Percentiles rank a stretch among this genome's conserved stretches.
Conservation (phyloP, 495 filamentous ascomycete genomes). For the Aspergillus asperescens region DNA sequence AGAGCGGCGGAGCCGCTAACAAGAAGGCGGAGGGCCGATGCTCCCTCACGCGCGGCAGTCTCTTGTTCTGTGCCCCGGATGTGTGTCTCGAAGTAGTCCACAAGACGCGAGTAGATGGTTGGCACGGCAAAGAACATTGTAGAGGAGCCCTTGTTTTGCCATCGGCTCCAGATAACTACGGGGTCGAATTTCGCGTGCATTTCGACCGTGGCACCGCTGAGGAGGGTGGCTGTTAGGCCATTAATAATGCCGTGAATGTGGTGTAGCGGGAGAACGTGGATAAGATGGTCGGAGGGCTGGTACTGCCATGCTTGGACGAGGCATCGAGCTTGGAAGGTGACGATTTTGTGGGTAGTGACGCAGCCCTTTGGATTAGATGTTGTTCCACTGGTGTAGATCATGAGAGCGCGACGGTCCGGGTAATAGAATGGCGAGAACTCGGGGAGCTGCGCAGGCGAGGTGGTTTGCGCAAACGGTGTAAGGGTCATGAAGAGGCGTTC, state of each 20-base stretch:
- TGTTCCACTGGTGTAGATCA: conserved; percentile 46
- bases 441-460: conserved; percentile 21
- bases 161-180: conserved; percentile 39
- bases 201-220: conserved; percentile 39
- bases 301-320: conserved; percentile 38
- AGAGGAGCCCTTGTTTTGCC: conserved; percentile 34
- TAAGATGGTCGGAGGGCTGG: conserved; percentile 31
- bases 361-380: conserved; percentile 43
- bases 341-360: conserved; percentile 41
- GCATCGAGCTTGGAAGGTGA: conserved; percentile 39
- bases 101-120: conserved; percentile 43
- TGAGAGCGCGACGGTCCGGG: conserved; percentile 35
- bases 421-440: conserved; percentile 25
- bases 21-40: conserved; percentile 32
- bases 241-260: conserved; percentile 45
- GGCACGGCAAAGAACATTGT: conserved; percentile 46
- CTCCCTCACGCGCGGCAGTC: conserved; percentile 27
- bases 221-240: conserved; percentile 33
- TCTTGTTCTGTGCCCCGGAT: conserved; percentile 39
- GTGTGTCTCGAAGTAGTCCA: conserved; percentile 41
- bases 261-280: conserved; percentile 44
- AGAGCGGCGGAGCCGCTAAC: conserved; percentile 43
- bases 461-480: conserved; percentile 25
- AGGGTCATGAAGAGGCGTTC: conserved; percentile 29
- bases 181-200: conserved; percentile 46